Evolutionary conservation across 331 rosid genomes (phyloP), one percentile per base, ranked within the genome.

Genomic region (Pyrus hybrid): DNA sequence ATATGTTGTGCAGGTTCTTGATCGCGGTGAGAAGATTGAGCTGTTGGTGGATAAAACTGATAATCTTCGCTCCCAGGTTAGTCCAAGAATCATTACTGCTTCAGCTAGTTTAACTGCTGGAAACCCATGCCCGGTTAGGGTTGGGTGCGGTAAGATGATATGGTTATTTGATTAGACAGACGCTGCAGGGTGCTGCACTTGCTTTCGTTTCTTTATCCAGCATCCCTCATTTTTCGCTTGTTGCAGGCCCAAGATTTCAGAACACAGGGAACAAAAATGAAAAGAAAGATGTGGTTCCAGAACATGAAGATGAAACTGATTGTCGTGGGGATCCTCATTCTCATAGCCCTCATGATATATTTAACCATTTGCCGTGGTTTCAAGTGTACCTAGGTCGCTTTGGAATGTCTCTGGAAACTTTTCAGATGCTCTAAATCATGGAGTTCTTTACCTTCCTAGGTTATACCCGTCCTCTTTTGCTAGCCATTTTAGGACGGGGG

Each of bases 1-100:
- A n/a, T 80, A 71, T 78, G 63, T 13, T 67, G 5, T 33, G 68
- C 83, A 93, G 99, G 96, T 91, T 85, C 99, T 94, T 77, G 99
- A 94, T 73, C 97, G 99, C 11, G 97, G 99, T 67, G 97, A 90
- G 81, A 94, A 90, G 82, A 94, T 91, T 69, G 99, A 94, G 81
- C 78, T 94, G 82, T 80, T 94, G 71, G 99, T 91, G 60, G 97
- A 91, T 63, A 94, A 94, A 79, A 91, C 99, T 26, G 99, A 94
- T 74, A 88, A 86, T 71, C 99, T 94, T 75, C 98, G 97, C 63
- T 94, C 98, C 67, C 97, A 94, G 90, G 99, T 94, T 64, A 63
- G 84, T 74, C 13, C 28, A 10, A 29, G 32, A 72, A 13, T 51
- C 41, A 32, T 22, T 11, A 64, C 71, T 51, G 22, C 13, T 45